Evolutionary conservation across 2,329 filamentous ascomycete species (phyloP).

Genomic region (Balansia obtecta): DNA sequence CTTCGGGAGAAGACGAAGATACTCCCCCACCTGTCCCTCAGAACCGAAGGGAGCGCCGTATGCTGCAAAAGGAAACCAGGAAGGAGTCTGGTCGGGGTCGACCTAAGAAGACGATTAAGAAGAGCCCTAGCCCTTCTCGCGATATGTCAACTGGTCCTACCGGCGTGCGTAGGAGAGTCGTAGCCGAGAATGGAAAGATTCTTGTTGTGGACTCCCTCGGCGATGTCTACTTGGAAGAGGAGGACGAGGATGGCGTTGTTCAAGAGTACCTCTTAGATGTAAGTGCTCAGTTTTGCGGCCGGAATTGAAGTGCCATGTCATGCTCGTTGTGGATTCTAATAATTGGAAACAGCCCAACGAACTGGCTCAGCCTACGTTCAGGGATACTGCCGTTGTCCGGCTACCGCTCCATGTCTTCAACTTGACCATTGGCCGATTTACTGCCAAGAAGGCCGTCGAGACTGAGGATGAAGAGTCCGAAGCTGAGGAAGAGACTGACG

Average conservation of each 20-base stretch:
- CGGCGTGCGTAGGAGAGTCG: conserved; percentile 73
- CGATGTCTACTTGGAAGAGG: conserved; percentile 89
- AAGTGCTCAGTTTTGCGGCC: conserved; percentile 27
- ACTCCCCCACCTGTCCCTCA: conserved; percentile 43
- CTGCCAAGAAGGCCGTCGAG: conserved; percentile 26
- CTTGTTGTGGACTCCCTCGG: conserved; percentile 84
- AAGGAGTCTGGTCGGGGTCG: conserved; percentile 52
- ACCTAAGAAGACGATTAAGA: conserved; percentile 27
- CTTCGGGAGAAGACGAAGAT: conserved; percentile 32
- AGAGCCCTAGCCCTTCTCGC: conserved; percentile 20
- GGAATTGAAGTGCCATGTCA: too few relatives aligned
- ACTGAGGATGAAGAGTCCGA: conserved; percentile 26
- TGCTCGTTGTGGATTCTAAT: conserved; percentile 9
- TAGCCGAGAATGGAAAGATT: conserved; percentile 90
- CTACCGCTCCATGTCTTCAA: conserved; percentile 64
- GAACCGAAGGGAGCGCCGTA: conserved; percentile 77
- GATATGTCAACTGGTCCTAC: conserved; percentile 41
- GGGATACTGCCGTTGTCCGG: conserved; percentile 70
- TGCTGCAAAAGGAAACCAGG: conserved; percentile 75
- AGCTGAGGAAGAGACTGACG: conserved; percentile 36
- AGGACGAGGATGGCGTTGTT: conserved; percentile 72
- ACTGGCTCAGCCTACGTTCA: conserved; percentile 62
- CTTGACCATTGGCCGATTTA: conserved; percentile 37
- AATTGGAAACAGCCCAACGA: conserved; percentile 53
- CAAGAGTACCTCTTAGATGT: conserved; percentile 83